These are phyloP conservation scores for Podospora sp. DNA, from an alignment of 495 filamentous ascomycete species.

Conservation along the genomic window DNA sequence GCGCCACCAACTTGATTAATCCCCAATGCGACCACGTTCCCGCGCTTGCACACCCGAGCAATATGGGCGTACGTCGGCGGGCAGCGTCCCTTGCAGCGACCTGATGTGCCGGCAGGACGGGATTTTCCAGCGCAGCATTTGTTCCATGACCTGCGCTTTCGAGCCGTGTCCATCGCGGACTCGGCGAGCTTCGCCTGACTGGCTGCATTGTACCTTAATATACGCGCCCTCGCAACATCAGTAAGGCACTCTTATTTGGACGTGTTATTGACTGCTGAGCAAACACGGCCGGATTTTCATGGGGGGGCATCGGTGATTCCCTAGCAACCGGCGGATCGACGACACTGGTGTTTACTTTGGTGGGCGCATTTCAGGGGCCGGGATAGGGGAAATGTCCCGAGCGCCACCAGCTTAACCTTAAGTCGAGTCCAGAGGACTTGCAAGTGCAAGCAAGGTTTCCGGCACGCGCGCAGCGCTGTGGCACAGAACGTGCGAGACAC, in stretches of 20 bases:
- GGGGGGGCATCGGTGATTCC: not conserved
- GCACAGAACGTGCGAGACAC: too few species aligned
- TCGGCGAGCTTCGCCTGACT: slow-evolving; percentile 3
- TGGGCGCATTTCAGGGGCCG: not conserved
- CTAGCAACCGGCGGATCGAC: not conserved
- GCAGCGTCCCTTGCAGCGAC: slow-evolving; percentile 9
- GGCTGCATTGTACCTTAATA: slow-evolving; percentile 1
- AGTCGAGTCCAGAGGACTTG: not conserved
- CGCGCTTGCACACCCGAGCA: slow-evolving; percentile 19
- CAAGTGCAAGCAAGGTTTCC: not conserved
- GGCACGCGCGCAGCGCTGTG: not conserved
- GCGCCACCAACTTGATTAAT: slow-evolving; percentile 2
- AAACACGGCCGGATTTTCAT: too few species aligned
- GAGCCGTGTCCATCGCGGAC: not conserved
- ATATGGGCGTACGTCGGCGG: slow-evolving; percentile 11
- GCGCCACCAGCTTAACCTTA: not conserved
- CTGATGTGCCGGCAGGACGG: slow-evolving; percentile 18
- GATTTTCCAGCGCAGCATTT: not conserved
- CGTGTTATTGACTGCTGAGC: not conserved
- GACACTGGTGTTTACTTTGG: not conserved
- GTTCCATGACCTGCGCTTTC: not conserved
- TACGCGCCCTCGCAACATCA: not conserved
- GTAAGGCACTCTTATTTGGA: not conserved
- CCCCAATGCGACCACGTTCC: slow-evolving; percentile 17
- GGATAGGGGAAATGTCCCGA: not conserved